Conservation (phyloP, 2,329 filamentous ascomycete genomes). For the Paecilomyces sp. region DNA sequence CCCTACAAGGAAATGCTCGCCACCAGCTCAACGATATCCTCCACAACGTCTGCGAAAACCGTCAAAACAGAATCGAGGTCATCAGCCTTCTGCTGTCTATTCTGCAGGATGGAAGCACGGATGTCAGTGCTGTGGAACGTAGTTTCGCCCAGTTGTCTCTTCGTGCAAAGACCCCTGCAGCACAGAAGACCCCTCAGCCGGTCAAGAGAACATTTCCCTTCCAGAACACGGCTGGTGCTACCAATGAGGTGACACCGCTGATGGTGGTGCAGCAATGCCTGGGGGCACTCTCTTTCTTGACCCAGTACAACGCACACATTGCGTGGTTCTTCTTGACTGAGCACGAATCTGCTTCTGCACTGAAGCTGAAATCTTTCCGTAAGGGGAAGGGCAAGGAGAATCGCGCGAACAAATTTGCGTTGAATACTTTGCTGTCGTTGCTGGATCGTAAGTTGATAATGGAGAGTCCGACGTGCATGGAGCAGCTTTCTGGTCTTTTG, state of each 20-base stretch:
- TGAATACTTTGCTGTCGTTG: constrained; percentile 82
- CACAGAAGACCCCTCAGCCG: constrained; percentile 74
- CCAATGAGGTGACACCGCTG: constrained; percentile 84
- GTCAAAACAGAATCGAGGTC: constrained; percentile 91
- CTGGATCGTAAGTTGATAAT: constrained; percentile 93
- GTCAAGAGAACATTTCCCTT: constrained; percentile 69
- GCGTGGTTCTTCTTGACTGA: constrained; percentile 90
- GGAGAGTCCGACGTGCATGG: constrained; percentile 96
- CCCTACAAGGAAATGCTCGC: constrained; percentile 80
- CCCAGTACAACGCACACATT: constrained; percentile 77
- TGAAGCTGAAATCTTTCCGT: constrained; percentile 68
- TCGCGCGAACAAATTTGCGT: constrained; percentile 77
- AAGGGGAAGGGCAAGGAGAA: constrained; percentile 86
- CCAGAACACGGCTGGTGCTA: constrained; percentile 47
- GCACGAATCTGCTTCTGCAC: constrained; percentile 70
- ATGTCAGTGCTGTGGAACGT: constrained; percentile 87
- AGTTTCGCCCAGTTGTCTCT: constrained; percentile 92
- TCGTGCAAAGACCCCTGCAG: constrained; percentile 72
- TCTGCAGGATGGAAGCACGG: constrained; percentile 87
- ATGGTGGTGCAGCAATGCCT: constrained; percentile 95
- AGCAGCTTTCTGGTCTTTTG: constrained; percentile 77
- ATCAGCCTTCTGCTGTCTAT: constrained; percentile 89
- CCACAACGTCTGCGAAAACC: constrained; percentile 87
- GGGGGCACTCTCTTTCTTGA: constrained; percentile 74
- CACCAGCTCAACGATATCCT: constrained; percentile 80